phyloP scores from a whole-genome alignment of 2,329 filamentous ascomycete genomes.

The Aureobasidium sp. region DNA sequence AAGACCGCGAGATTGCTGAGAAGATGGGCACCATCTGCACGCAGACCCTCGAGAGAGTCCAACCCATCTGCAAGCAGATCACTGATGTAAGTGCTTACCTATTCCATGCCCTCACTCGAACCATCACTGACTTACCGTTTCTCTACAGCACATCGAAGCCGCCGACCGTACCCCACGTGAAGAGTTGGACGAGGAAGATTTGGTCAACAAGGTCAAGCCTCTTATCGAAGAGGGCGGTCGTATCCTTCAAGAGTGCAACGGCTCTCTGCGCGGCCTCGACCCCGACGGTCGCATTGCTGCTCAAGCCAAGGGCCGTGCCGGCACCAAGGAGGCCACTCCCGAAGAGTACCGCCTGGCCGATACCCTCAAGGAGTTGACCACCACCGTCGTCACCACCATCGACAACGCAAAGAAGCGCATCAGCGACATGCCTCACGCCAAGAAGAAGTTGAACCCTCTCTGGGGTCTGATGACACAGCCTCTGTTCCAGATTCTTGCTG shows the following conservation, averaged over 20 bases:
- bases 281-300: conserved; percentile 80
- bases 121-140: conserved; percentile 25
- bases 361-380: conserved; percentile 76
- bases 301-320: conserved; percentile 75
- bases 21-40: conserved; percentile 68
- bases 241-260: conserved; percentile 80
- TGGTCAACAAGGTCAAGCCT: conserved; percentile 80
- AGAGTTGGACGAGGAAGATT: conserved; percentile 81
- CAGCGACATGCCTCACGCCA: conserved; percentile 84
- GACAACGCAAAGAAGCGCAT: conserved; percentile 85
- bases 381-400: conserved; percentile 72
- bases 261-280: conserved; percentile 77
- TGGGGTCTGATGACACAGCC: conserved; percentile 80
- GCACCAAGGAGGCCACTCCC: conserved; percentile 66
- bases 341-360: conserved; percentile 84
- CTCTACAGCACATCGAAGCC: conserved; percentile 61
- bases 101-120: neutral
- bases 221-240: conserved; percentile 79
- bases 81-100: conserved; percentile 53
- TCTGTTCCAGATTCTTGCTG: conserved; percentile 85
- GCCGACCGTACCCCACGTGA: conserved; percentile 77
- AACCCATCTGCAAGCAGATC: conserved; percentile 81
- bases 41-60: conserved; percentile 74
- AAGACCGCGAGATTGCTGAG: conserved; percentile 69
- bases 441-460: conserved; percentile 89